These are phyloP conservation scores for Cladosporium sphaerospermum DNA, from an alignment of 2,329 filamentous ascomycete species.

Conservation along the genomic window DNA sequence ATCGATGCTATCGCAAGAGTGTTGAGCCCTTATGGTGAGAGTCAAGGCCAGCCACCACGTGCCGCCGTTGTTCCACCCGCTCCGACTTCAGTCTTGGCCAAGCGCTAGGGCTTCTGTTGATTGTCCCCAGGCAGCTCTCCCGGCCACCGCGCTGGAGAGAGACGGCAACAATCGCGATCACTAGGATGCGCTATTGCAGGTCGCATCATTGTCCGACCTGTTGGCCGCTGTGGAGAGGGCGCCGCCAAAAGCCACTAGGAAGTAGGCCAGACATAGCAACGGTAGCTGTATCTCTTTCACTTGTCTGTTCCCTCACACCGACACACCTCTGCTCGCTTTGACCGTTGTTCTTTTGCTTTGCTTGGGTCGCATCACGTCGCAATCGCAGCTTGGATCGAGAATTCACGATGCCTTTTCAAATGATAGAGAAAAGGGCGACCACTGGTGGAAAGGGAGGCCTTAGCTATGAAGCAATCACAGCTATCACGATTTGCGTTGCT, in stretches of 20 bases:
- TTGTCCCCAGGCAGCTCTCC: not conserved
- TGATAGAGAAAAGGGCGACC: not conserved
- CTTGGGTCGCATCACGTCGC: too few relatives aligned
- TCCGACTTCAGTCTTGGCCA: conserved; percentile 8
- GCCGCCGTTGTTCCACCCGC: conserved; percentile 6
- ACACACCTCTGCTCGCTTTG: not conserved
- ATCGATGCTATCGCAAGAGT: not conserved
- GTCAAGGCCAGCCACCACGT: not conserved
- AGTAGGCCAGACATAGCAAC: conserved; percentile 1
- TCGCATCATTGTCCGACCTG: conserved; percentile 3
- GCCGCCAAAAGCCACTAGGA: conserved; percentile 6
- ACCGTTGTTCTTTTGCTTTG: too few relatives aligned
- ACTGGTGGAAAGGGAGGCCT: conserved; percentile 4
- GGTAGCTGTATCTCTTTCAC: conserved; percentile 4
- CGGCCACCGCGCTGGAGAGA: conserved; percentile 8
- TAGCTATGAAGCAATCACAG: conserved; percentile 10
- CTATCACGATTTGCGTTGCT: conserved; percentile 6
- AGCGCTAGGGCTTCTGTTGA: conserved; percentile 6
- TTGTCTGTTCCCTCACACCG: not conserved
- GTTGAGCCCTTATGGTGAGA: not conserved
- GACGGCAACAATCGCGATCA: conserved; percentile 8
- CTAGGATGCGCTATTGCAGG: conserved; percentile 4
- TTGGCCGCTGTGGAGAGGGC: conserved; percentile 4
- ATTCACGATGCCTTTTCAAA: not conserved
- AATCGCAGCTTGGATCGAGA: too few relatives aligned